A percentile compares a stretch with the other conserved stretches of the same genome.
Evolutionary conservation across 169 alveolate species (phyloP).

Genomic region (Amoebophrya sp.): DNA sequence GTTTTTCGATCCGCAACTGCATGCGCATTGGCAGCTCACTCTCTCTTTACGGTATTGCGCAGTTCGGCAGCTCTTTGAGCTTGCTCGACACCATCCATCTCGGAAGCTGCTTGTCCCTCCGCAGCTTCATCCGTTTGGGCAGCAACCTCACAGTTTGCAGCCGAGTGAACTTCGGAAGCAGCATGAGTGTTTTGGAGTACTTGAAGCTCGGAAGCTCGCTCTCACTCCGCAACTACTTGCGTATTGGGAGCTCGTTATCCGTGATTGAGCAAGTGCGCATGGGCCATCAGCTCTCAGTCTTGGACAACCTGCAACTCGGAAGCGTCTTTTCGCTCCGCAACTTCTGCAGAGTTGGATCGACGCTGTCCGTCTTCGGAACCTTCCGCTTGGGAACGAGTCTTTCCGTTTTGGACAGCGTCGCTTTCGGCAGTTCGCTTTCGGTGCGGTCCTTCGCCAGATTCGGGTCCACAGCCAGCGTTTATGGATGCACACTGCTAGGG

Average conservation of each 20-base stretch:
- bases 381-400: not conserved
- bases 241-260: slow-evolving; percentile 15
- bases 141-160: not conserved
- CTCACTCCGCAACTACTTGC: not conserved
- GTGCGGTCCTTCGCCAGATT: slow-evolving; percentile 31
- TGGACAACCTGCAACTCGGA: not conserved
- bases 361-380: not conserved
- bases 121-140: slow-evolving; percentile 18
- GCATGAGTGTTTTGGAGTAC: not conserved
- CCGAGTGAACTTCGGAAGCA: not conserved
- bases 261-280: slow-evolving; percentile 8
- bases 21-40: not conserved
- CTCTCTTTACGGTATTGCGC: not conserved
- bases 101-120: slow-evolving; percentile 27
- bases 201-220: slow-evolving; percentile 2
- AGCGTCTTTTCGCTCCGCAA: not conserved
- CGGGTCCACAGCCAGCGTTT: not conserved
- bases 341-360: not conserved
- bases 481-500: slow-evolving; percentile 10
- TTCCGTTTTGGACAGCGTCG: not conserved
- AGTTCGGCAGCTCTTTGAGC: not conserved
- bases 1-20: not conserved
- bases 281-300: slow-evolving; percentile 16
- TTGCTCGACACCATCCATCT: slow-evolving; percentile 20
- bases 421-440: not conserved